Evolutionary conservation across 2,329 filamentous ascomycete species (phyloP).

Genomic region (Fusarium cicatricum): DNA sequence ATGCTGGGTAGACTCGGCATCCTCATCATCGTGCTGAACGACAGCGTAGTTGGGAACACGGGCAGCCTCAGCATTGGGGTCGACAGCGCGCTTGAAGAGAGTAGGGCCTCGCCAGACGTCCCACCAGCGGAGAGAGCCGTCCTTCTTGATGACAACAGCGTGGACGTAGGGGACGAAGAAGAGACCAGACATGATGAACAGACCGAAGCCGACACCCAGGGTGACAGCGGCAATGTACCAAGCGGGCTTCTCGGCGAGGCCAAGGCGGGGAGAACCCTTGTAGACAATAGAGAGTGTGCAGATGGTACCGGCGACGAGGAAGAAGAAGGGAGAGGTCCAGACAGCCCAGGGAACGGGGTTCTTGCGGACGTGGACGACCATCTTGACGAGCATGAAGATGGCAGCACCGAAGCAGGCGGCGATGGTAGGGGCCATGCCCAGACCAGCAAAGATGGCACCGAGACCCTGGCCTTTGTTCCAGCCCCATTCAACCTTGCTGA

Average conservation of each 20-base stretch:
- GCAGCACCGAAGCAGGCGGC: slow-evolving; percentile 69
- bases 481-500: slow-evolving; percentile 70
- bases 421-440: slow-evolving; percentile 75
- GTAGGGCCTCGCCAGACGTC: slow-evolving; percentile 69
- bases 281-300: slow-evolving; percentile 82
- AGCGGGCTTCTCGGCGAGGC: slow-evolving; percentile 58
- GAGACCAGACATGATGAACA: slow-evolving; percentile 66
- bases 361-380: slow-evolving; percentile 74
- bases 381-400: slow-evolving; percentile 73
- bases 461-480: slow-evolving; percentile 75
- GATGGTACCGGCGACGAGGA: slow-evolving; percentile 77
- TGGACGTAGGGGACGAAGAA: slow-evolving; percentile 80
- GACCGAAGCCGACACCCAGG: slow-evolving; percentile 68
- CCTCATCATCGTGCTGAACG: slow-evolving; percentile 69
- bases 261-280: slow-evolving; percentile 72
- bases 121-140: slow-evolving; percentile 70
- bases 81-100: slow-evolving; percentile 66
- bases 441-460: slow-evolving; percentile 75
- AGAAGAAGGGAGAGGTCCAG: slow-evolving; percentile 77
- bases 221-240: slow-evolving; percentile 74
- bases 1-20: slow-evolving; percentile 41
- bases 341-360: slow-evolving; percentile 78
- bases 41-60: slow-evolving; percentile 80
- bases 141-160: slow-evolving; percentile 73
- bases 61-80: slow-evolving; percentile 61